phyloP scores from a whole-genome alignment of 2,329 filamentous ascomycete genomes.

The Penicillium sp. region DNA sequence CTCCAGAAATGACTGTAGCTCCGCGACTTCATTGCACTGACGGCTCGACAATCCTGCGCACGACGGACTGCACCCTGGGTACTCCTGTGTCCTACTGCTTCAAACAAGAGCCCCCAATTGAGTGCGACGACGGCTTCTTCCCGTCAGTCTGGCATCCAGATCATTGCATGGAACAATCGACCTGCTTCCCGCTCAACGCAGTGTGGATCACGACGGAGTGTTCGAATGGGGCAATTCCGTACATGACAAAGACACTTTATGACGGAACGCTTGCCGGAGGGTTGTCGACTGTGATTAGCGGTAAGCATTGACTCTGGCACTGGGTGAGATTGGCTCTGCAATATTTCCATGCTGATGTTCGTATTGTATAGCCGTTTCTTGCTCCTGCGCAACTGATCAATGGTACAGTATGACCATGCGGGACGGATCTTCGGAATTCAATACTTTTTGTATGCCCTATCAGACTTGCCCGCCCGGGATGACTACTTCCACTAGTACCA shows the following conservation, averaged over 20 bases:
- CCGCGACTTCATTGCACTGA: constrained; percentile 15
- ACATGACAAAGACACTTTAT: constrained; percentile 21
- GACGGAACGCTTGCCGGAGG: constrained; percentile 21
- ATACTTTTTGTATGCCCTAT: constrained; percentile 28
- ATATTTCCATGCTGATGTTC: background rate
- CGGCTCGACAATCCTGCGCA: constrained; percentile 24
- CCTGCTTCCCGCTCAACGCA: constrained; percentile 23
- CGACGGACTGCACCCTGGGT: constrained; percentile 29
- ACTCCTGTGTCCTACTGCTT: constrained; percentile 24
- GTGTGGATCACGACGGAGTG: constrained; percentile 27
- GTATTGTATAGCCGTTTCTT: constrained; percentile 19
- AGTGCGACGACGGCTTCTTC: constrained; percentile 22
- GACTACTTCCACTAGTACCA: constrained; percentile 19
- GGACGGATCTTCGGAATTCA: constrained; percentile 4
- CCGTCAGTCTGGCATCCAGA: constrained; percentile 27
- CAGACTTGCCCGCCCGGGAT: constrained; percentile 25
- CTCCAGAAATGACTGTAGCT: constrained; percentile 12
- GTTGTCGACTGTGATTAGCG: constrained; percentile 18
- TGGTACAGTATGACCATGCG: constrained; percentile 24
- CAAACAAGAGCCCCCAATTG: constrained; percentile 17
- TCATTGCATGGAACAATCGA: constrained; percentile 23
- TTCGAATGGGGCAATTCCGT: constrained; percentile 24
- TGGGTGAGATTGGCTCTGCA: background rate
- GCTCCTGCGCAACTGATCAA: constrained; percentile 22
- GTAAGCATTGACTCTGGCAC: constrained; percentile 5